Percentiles rank a stretch among this genome's conserved stretches.
Evolutionary conservation across 202 grass and related monocot genomes (phyloP).

Genomic region (Musa balbisiana): DNA sequence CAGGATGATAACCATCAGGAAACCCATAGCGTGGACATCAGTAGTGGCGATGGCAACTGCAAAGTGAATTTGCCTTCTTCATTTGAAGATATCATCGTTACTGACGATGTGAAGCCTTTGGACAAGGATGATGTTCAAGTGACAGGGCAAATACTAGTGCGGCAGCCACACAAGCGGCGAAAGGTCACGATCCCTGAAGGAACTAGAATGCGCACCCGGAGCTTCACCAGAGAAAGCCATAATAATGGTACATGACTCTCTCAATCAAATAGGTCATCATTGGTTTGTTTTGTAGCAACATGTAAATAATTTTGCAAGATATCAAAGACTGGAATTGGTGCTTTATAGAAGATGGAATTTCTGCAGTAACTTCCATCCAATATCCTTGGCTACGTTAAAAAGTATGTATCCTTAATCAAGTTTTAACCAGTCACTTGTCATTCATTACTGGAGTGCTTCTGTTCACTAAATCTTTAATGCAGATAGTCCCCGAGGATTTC

Average conservation of each 20-base stretch:
- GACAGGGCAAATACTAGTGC: slow-evolving; percentile 24
- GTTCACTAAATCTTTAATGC: no score
- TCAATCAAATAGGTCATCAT: not conserved
- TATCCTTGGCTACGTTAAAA: not conserved
- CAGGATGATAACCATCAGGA: slow-evolving; percentile 16
- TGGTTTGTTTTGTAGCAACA: not conserved
- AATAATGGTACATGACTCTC: not conserved
- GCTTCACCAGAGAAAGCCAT: slow-evolving; percentile 18
- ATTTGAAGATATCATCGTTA: not conserved
- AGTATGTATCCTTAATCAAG: not conserved
- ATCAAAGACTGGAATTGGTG: not conserved
- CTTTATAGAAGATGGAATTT: slow-evolving; percentile 3
- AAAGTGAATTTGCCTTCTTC: not conserved
- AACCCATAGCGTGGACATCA: slow-evolving; percentile 2
- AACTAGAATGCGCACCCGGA: slow-evolving; percentile 27
- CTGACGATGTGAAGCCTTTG: slow-evolving; percentile 18
- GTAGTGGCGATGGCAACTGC: slow-evolving; percentile 12
- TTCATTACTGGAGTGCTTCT: no score
- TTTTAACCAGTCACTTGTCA: no score
- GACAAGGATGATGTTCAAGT: slow-evolving; percentile 18
- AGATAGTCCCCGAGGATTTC: no score
- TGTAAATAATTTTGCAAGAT: slow-evolving; percentile 5
- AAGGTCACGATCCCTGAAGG: slow-evolving; percentile 22
- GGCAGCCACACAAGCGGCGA: slow-evolving; percentile 36
- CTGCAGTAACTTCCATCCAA: not conserved